Evolutionary conservation across 2,329 filamentous ascomycete genomes (phyloP).

Genomic region (Trichoderma pleuroti): DNA sequence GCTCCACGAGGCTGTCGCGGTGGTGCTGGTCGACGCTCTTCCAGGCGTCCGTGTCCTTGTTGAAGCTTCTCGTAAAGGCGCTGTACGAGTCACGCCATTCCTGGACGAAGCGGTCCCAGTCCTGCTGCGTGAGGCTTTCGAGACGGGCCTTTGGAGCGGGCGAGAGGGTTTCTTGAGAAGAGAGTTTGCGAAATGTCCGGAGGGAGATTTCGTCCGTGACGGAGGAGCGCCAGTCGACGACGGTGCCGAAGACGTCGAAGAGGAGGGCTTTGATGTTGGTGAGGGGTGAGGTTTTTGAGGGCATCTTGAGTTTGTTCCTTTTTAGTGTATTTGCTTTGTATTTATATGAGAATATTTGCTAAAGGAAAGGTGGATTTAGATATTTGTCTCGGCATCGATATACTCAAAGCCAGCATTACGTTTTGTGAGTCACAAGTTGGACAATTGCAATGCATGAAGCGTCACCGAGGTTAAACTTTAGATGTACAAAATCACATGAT

Average conservation of each 20-base stretch:
- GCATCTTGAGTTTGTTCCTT: slow-evolving; percentile 24
- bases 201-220: slow-evolving; percentile 57
- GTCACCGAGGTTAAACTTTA: not conserved
- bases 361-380: not conserved
- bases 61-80: slow-evolving; percentile 54
- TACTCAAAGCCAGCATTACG: not conserved
- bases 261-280: slow-evolving; percentile 54
- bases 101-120: slow-evolving; percentile 65
- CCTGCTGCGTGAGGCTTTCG: slow-evolving; percentile 47
- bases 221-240: slow-evolving; percentile 72
- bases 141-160: slow-evolving; percentile 46
- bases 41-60: slow-evolving; percentile 50
- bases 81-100: slow-evolving; percentile 67
- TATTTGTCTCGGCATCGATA: not conserved
- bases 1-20: slow-evolving; percentile 54
- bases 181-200: slow-evolving; percentile 46
- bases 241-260: slow-evolving; percentile 78
- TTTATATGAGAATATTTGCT: not conserved
- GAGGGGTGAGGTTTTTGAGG: slow-evolving; percentile 27
- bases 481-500: slow-evolving; percentile 16
- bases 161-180: slow-evolving; percentile 44
- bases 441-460: not conserved
- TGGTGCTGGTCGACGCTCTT: slow-evolving; percentile 72
- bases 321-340: not conserved
- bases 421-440: not conserved